Conservation (phyloP, 2,329 filamentous ascomycete genomes). For the Daldinia sp. region DNA sequence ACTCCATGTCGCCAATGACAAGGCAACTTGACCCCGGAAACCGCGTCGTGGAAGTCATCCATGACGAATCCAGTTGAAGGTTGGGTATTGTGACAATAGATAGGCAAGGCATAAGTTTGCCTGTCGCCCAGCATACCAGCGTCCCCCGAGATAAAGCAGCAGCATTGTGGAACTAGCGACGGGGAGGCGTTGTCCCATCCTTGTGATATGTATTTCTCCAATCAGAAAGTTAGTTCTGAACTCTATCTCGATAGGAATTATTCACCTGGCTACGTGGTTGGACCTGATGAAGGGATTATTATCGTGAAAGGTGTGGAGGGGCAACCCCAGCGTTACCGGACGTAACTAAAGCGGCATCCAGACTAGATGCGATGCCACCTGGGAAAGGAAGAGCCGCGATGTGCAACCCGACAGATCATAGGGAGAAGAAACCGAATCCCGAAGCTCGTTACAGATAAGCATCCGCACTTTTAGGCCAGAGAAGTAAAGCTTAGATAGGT, state of each 20-base stretch:
- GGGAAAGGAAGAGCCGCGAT: constrained; percentile 41
- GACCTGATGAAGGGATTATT: constrained; percentile 37
- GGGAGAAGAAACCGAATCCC: constrained; percentile 43
- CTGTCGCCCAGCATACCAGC: constrained; percentile 32
- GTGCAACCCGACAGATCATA: constrained; percentile 28
- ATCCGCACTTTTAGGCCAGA: constrained; percentile 30
- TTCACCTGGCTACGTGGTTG: constrained; percentile 39
- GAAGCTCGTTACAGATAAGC: constrained; percentile 36
- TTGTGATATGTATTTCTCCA: constrained; percentile 31
- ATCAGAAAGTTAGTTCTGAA: constrained; percentile 32
- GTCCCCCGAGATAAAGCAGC: constrained; percentile 44
- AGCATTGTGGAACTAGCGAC: constrained; percentile 37
- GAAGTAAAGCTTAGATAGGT: constrained; percentile 7
- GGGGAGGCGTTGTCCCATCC: constrained; percentile 35
- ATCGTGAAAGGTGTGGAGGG: constrained; percentile 48
- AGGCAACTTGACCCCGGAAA: constrained; percentile 30
- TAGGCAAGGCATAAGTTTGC: constrained; percentile 39
- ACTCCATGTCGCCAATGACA: constrained; percentile 34
- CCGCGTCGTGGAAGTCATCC: constrained; percentile 33
- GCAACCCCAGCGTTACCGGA: constrained; percentile 48
- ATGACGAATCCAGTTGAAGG: constrained; percentile 37
- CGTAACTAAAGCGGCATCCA: constrained; percentile 49
- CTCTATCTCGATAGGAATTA: constrained; percentile 39
- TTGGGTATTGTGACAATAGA: constrained; percentile 41
- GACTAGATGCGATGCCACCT: constrained; percentile 43